Evolutionary conservation across 108 stramenopile genomes (phyloP).

Genomic region (Cyclotella baltica): DNA sequence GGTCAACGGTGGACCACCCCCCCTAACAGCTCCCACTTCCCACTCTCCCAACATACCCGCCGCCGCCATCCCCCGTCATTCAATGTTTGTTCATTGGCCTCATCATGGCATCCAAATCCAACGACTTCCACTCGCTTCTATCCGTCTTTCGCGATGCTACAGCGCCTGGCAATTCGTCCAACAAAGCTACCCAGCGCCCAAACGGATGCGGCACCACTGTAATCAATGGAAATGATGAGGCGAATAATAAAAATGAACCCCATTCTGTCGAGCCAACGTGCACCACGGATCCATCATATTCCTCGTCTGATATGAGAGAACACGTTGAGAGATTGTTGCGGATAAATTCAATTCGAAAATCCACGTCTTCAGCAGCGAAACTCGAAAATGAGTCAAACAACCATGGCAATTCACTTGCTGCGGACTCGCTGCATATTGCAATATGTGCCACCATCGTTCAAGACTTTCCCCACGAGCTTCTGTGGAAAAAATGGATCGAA

Average conservation of each 20-base stretch:
- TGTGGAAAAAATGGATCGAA: slow-evolving; percentile 62
- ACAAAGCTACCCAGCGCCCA: neutral
- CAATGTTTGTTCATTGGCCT: no score
- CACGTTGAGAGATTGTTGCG: slow-evolving; percentile 43
- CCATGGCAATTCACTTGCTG: neutral
- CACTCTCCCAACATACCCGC: no score
- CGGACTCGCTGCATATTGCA: slow-evolving; percentile 58
- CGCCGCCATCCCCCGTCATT: no score
- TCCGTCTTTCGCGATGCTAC: slow-evolving; percentile 56
- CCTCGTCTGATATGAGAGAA: slow-evolving; percentile 35
- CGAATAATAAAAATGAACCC: neutral
- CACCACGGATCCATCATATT: slow-evolving; percentile 48
- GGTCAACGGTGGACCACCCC: no score
- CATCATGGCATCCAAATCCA: slow-evolving; percentile 1
- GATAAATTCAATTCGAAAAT: slow-evolving; percentile 36
- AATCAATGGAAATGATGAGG: neutral
- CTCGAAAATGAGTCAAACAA: neutral
- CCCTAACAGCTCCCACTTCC: no score
- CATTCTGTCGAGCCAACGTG: slow-evolving; percentile 19
- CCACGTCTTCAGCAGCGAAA: neutral
- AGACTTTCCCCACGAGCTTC: slow-evolving; percentile 57
- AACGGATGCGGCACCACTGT: neutral
- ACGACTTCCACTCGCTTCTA: slow-evolving; percentile 54
- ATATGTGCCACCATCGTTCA: slow-evolving; percentile 61
- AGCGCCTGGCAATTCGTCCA: slow-evolving; percentile 1